These are phyloP conservation scores for Penicillium dipodomyicola DNA, from an alignment of 495 filamentous ascomycete genomes.

Conservation along the genomic window DNA sequence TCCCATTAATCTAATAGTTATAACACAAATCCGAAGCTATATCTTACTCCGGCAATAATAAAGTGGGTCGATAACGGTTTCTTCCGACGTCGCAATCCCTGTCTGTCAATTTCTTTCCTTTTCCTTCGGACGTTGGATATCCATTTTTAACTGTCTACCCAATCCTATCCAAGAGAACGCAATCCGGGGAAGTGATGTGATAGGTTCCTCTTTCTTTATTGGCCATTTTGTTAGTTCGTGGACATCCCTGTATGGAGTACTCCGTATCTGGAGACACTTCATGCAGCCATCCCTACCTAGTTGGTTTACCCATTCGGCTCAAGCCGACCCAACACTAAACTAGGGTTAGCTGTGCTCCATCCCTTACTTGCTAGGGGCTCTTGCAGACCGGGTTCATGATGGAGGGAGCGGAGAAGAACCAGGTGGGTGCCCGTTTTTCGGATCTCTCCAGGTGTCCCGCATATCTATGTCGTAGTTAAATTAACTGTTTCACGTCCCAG, in stretches of 20 bases:
- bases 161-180: background rate
- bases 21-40: background rate
- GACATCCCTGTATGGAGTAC: background rate
- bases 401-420: constrained; percentile 9
- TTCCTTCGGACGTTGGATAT: background rate
- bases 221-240: background rate
- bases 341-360: background rate
- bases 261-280: background rate
- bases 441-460: background rate
- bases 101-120: background rate
- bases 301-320: background rate
- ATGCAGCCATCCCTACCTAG: background rate
- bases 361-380: background rate
- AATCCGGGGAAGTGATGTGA: background rate
- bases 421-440: constrained; percentile 14
- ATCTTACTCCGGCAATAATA: constrained; percentile 9
- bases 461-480: background rate
- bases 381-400: constrained; percentile 1
- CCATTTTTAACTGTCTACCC: background rate
- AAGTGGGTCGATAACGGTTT: constrained; percentile 12
- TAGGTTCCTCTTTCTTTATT: background rate
- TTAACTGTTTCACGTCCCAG: constrained; percentile 8
- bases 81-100: constrained; percentile 1
- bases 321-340: constrained; percentile 1
- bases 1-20: background rate